These are phyloP conservation scores for Hortaea werneckii DNA, from an alignment of 2,329 filamentous ascomycete species.

Conservation along the genomic window DNA sequence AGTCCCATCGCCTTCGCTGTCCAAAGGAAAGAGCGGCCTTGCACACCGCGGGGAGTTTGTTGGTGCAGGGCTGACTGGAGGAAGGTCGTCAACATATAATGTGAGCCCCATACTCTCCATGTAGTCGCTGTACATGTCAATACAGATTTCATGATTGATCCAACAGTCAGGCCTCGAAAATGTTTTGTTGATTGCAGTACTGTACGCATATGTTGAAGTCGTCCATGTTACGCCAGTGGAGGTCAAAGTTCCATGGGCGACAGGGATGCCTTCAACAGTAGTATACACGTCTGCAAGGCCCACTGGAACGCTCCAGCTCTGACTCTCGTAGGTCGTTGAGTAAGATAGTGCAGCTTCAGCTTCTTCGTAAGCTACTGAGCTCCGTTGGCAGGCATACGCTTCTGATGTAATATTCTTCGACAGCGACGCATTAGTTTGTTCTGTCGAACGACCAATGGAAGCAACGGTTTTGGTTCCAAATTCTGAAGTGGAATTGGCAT, in stretches of 20 bases:
- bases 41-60: not conserved
- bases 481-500: too few relatives aligned
- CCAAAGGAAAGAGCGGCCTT: not conserved
- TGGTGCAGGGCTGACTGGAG: not conserved
- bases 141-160: not conserved
- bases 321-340: not conserved
- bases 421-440: not conserved
- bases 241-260: not conserved
- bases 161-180: not conserved
- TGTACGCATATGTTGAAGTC: not conserved
- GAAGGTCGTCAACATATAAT: not conserved
- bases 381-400: not conserved
- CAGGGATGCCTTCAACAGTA: not conserved
- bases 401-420: not conserved
- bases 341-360: not conserved
- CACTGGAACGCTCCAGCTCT: not conserved
- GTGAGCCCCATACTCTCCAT: not conserved
- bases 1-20: not conserved
- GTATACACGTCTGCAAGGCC: not conserved
- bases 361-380: not conserved
- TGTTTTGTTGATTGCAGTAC: not conserved
- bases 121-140: not conserved
- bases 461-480: too few relatives aligned
- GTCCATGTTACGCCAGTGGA: not conserved
- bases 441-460: too few relatives aligned